These are phyloP conservation scores for Nannochloris sp. DNA, from an alignment of 139 green algal genomes.

Conservation along the genomic window DNA sequence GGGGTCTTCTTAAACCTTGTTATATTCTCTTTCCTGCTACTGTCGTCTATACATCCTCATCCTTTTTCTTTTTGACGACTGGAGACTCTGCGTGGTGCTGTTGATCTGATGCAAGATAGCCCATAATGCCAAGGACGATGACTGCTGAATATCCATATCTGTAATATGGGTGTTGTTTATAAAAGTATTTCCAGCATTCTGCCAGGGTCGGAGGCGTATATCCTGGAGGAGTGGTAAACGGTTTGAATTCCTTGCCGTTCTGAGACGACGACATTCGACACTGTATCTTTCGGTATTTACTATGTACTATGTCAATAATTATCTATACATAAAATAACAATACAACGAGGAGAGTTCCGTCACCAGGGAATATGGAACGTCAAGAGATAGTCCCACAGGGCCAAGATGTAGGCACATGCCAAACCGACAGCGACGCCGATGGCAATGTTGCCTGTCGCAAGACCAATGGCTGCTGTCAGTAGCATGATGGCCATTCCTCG, in stretches of 20 bases:
- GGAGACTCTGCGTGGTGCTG: no score
- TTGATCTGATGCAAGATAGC: background rate
- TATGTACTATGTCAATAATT: no score
- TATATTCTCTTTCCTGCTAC: no score
- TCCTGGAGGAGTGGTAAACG: background rate
- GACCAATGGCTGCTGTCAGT: constrained; percentile 48
- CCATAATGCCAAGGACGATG: background rate
- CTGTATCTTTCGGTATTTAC: no score
- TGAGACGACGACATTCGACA: no score
- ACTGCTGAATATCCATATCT: constrained; percentile 8
- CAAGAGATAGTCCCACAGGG: background rate
- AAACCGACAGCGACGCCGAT: constrained; percentile 45
- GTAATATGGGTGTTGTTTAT: constrained; percentile 1
- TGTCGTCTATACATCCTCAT: no score
- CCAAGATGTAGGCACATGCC: background rate
- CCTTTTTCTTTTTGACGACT: no score
- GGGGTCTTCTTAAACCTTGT: no score
- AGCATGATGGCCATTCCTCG: constrained; percentile 48
- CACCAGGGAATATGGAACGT: no score
- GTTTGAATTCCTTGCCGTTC: background rate
- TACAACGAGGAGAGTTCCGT: no score
- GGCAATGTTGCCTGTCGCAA: constrained; percentile 45
- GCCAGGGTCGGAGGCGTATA: background rate
- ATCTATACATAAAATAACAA: no score
- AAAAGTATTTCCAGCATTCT: background rate